Evolutionary conservation across 1,284 basidiomycete genomes (phyloP).

Genomic region (Cutaneotrichosporon mucoides): DNA sequence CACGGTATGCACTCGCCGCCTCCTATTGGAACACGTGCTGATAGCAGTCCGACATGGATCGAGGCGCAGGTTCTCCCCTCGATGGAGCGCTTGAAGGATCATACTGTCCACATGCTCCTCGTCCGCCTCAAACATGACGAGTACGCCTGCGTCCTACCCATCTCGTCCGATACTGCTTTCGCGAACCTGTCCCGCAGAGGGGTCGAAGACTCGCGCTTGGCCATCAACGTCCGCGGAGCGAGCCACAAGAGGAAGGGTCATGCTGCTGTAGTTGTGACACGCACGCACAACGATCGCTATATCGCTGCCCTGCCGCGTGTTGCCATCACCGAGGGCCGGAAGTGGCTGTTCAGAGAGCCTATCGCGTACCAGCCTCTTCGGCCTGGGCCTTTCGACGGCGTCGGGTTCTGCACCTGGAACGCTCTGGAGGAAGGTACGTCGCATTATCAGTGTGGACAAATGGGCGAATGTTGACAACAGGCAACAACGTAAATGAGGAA

Average conservation of each 20-base stretch:
- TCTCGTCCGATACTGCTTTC: conserved; percentile 2
- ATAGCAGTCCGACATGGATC: conserved; percentile 15
- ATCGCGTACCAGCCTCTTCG: background rate
- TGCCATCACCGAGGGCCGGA: conserved; percentile 1
- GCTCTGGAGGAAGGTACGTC: conserved; percentile 12
- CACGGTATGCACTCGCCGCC: too few relatives aligned
- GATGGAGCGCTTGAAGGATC: background rate
- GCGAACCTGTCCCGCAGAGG: background rate
- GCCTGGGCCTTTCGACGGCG: conserved; percentile 9
- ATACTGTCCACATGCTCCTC: conserved; percentile 8
- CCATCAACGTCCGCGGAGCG: background rate
- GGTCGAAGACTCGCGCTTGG: background rate
- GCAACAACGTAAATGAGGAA: background rate
- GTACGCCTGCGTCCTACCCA: conserved; percentile 8
- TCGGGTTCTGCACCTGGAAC: conserved; percentile 21
- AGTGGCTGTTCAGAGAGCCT: background rate
- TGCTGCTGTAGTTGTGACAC: conserved; percentile 1
- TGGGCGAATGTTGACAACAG: too few relatives aligned
- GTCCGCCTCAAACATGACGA: background rate
- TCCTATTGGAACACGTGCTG: too few relatives aligned
- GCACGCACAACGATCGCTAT: background rate
- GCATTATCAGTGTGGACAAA: too few relatives aligned
- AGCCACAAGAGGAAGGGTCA: background rate
- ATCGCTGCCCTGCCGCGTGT: background rate
- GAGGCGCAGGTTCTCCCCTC: conserved; percentile 4